phyloP scores from a whole-genome alignment of 2,329 filamentous ascomycete species.

The Sclerotinia glacialis region DNA sequence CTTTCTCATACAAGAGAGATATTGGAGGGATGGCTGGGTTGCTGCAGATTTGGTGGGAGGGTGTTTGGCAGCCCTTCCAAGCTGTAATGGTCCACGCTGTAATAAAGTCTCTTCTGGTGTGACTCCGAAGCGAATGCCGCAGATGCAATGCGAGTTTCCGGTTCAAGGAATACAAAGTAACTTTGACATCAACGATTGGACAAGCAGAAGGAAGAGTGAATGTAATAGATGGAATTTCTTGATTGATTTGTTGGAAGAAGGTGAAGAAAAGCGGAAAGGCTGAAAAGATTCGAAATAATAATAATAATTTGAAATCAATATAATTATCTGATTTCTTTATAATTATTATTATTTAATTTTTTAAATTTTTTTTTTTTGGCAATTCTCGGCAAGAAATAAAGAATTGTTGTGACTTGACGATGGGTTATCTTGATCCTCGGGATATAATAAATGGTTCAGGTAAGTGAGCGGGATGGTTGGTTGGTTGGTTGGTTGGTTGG shows the following conservation, averaged over 20 bases:
- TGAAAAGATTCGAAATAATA: neutral
- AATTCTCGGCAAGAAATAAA: neutral
- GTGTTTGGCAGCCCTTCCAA: slow-evolving; percentile 2
- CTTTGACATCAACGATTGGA: slow-evolving; percentile 20
- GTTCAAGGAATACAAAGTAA: slow-evolving; percentile 17
- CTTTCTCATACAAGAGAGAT: slow-evolving; percentile 18
- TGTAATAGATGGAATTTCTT: neutral
- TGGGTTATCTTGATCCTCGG: neutral
- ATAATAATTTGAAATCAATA: neutral
- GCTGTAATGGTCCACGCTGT: slow-evolving; percentile 20
- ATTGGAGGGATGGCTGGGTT: slow-evolving; percentile 14
- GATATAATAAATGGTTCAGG: neutral
- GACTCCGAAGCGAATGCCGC: slow-evolving; percentile 20
- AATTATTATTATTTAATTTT: too few species aligned
- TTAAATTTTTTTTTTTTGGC: neutral
- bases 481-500: too few species aligned
- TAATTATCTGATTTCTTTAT: neutral
- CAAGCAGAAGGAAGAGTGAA: slow-evolving; percentile 10
- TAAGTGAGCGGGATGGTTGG: too few species aligned
- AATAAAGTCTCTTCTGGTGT: slow-evolving; percentile 6
- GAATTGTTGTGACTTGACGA: neutral
- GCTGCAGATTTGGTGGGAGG: slow-evolving; percentile 20
- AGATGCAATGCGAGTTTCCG: slow-evolving; percentile 24
- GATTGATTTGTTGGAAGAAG: slow-evolving; percentile 5
- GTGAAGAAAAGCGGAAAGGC: neutral